Evolutionary conservation across 331 rosid genomes (phyloP), one percentile per base, ranked within the genome.

Genomic region (Saraca asoca): DNA sequence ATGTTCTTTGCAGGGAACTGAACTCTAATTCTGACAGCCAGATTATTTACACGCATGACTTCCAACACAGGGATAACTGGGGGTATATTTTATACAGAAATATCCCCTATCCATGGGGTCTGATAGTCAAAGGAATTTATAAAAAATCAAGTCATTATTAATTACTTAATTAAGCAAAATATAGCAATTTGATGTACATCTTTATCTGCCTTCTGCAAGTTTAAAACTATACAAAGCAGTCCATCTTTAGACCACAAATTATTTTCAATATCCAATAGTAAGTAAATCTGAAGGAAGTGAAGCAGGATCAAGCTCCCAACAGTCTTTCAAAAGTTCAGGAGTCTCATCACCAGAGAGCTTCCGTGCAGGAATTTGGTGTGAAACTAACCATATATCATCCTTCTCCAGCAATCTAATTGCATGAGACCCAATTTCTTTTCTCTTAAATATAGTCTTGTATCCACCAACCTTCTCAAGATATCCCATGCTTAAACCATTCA

Each of bases 291-390:
- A 59, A 57, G 97, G 86, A 82, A 93, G 96, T 10, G 97, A 90
- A 58, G 97, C 98, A 39, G 97, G 98, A 82, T 93, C 96, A 58
- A 93, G 98, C 51, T 93, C 96, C 98, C 96, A 90, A 71, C 88
- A 93, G 63, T 80, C 84, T 75, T 86, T 84, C 69, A 82, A 35
- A 64, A 79, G 75, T 48, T 76, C 83, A 50, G 87, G 75, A 74
- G 81, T 81, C 69, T 84, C 95, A 0, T 68, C 39, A 14, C 78
- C 85, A 33, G 85, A 66, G 12, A 87, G 75, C 78, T 85, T 93
- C 78, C 83, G 66, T 2, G 88, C 91, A 39, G 98, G 96, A 78
- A 93, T 90, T 78, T 90, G 94, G 77, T 87, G 98, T 16, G 98
- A 93, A 79, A 85, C 63, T 24, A 85, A 78, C 72, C 74, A 55